phyloP scores from a whole-genome alignment of 495 filamentous ascomycete genomes.

The Penicillium desertorum region DNA sequence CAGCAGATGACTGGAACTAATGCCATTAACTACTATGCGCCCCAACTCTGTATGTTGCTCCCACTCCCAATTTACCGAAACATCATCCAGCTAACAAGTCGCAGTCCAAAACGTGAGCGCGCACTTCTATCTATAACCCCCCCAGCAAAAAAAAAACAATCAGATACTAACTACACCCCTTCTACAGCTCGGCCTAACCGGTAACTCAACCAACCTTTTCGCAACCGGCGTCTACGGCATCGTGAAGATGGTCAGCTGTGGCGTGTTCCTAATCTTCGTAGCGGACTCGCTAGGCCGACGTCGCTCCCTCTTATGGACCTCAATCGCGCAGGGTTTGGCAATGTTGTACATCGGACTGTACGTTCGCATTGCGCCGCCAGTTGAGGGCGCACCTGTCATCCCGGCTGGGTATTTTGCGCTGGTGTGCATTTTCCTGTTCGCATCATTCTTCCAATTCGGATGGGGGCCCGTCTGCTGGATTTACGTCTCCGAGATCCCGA shows the following conservation, averaged over 20 bases:
- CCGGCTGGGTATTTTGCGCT: slow-evolving; percentile 65
- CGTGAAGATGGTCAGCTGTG: slow-evolving; percentile 57
- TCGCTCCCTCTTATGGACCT: slow-evolving; percentile 70
- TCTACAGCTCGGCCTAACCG: slow-evolving; percentile 41
- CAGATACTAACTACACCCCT: background rate
- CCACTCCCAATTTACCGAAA: background rate
- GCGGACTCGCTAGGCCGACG: slow-evolving; percentile 71
- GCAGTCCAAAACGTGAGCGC: slow-evolving; percentile 29
- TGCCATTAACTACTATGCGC: slow-evolving; percentile 70
- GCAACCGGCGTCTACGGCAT: slow-evolving; percentile 56
- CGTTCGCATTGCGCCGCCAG: slow-evolving; percentile 66
- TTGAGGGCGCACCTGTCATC: slow-evolving; percentile 48
- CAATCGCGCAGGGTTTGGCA: slow-evolving; percentile 64
- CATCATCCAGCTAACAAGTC: background rate
- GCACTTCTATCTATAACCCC: background rate
- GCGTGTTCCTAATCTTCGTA: slow-evolving; percentile 65
- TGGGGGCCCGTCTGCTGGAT: slow-evolving; percentile 83
- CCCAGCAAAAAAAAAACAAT: background rate
- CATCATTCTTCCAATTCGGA: slow-evolving; percentile 74
- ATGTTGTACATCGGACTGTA: slow-evolving; percentile 86
- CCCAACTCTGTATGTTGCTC: slow-evolving; percentile 62
- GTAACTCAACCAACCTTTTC: slow-evolving; percentile 49
- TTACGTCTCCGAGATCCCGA: slow-evolving; percentile 72
- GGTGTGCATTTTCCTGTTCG: slow-evolving; percentile 72
- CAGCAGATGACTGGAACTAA: slow-evolving; percentile 71